Conservation (phyloP, 371 early-diverging fungal species). For the Haplosporangium sp. region DNA sequence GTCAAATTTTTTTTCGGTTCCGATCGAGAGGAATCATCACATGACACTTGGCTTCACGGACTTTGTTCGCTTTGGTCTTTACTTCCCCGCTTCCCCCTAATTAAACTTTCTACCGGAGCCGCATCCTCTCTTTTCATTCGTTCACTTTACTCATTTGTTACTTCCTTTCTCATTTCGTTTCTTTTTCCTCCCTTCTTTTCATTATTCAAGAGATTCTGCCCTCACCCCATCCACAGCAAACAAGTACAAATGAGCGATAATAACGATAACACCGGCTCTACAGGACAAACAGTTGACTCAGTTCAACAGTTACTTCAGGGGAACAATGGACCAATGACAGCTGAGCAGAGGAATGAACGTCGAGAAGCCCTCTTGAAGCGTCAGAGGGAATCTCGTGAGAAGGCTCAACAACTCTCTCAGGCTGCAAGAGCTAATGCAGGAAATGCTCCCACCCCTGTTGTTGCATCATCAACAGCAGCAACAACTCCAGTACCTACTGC, state of each 20-base stretch:
- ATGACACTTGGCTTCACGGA: neutral
- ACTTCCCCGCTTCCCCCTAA: neutral
- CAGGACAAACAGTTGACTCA: constrained; percentile 22
- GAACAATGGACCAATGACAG: constrained; percentile 33
- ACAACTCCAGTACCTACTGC: constrained; percentile 7
- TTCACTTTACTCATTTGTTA: constrained; percentile 10
- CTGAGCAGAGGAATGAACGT: constrained; percentile 52
- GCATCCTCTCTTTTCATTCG: neutral
- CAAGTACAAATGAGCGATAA: constrained; percentile 28
- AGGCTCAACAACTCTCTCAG: constrained; percentile 50
- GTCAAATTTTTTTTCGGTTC: neutral
- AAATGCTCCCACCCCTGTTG: neutral
- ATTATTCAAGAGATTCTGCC: neutral
- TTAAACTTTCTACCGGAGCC: constrained; percentile 1
- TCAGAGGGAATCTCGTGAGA: constrained; percentile 44
- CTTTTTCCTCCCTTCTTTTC: neutral
- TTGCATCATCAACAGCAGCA: constrained; percentile 6
- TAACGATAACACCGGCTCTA: constrained; percentile 5
- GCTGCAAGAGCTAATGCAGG: constrained; percentile 45
- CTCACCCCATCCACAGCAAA: too few relatives aligned
- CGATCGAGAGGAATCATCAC: constrained; percentile 8
- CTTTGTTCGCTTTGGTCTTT: neutral
- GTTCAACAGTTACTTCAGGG: constrained; percentile 36
- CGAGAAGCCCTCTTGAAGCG: constrained; percentile 47
- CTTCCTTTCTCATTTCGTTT: neutral